Percentiles rank a stretch among this genome's conserved stretches.
Conservation (phyloP, 371 early-diverging fungal genomes). For the Lichtheimia ramosa region DNA sequence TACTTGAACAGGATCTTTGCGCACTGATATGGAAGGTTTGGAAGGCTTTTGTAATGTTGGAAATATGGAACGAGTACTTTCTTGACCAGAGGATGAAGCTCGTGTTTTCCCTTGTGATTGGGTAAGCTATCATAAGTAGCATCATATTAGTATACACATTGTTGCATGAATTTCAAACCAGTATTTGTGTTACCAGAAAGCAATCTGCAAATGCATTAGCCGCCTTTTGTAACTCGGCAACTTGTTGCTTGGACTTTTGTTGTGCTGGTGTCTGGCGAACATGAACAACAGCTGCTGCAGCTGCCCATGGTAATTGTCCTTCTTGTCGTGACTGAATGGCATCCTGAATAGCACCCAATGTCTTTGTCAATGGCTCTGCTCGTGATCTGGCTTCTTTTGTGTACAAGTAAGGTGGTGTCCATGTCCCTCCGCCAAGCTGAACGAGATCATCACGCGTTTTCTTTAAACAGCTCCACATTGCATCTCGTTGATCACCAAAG, state of each 20-base stretch:
- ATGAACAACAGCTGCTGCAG: neutral
- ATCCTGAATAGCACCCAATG: conserved; percentile 10
- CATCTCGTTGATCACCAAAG: conserved; percentile 6
- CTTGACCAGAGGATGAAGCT: too few relatives aligned
- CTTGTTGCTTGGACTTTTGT: conserved; percentile 2
- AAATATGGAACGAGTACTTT: conserved; percentile 6
- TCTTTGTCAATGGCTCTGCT: conserved; percentile 6
- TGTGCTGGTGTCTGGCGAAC: neutral
- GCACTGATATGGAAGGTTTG: neutral
- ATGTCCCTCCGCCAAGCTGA: conserved; percentile 19
- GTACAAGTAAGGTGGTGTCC: conserved; percentile 25
- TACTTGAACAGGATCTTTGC: neutral
- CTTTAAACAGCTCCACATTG: conserved; percentile 7
- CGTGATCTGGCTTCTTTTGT: neutral
- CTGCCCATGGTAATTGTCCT: neutral
- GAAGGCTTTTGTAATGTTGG: conserved; percentile 9
- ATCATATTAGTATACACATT: too few relatives aligned
- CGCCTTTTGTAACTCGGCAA: conserved; percentile 7
- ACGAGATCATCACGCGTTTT: conserved; percentile 9
- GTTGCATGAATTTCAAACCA: too few relatives aligned
- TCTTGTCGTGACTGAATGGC: neutral
- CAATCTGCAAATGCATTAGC: conserved; percentile 4
- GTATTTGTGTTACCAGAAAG: conserved; percentile 12
- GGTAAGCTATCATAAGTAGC: too few relatives aligned
- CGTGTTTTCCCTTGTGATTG: too few relatives aligned